Evolutionary conservation across 345 rosid genomes (phyloP), one percentile per base, ranked within the genome.

Genomic region (Balakata baccata): DNA sequence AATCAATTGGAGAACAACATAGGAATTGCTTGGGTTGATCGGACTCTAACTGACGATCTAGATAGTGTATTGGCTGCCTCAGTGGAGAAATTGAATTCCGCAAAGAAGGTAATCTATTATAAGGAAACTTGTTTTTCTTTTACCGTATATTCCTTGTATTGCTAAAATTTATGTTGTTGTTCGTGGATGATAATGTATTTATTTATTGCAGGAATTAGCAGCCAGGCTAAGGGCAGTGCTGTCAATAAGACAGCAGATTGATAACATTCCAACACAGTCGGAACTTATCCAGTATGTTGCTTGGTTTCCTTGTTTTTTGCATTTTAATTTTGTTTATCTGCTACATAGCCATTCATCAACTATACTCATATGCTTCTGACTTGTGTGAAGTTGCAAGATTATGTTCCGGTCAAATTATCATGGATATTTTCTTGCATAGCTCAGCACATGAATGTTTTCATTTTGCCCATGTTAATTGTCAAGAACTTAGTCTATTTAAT

Each of bases 281-380:
- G 97, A 94, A 73, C 92, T 90, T 53, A 82, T 84, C 66, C 98
- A 90, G 98, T 94, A 89, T 79, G 97, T 60, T 77, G n/a, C 29
- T 69, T 58, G 6, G 13, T 45, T 54, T 47, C 38, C 11, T 12
- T 25, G 51, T 14, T 9, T 20, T 45, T 70, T 58, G 50, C 39
- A 64, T 66, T 46, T 20, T 14, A 47, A 7, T 3, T 39, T 52
- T 46, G 38, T 66, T 34, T 43, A 13, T 13, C 63, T 9, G 22
- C 50, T 29, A 34, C 8, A 29, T 45, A 20, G 14, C 14, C 46
- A 62, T 53, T 7, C 22, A 20, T 37, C 9, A 56, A 6, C 25
- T 70, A 20, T 16, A 29, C 50, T 64, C 47, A 8, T 43, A 34
- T 66, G 22, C 17, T 68, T 16, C 13, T 2, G 43, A 70, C 29